These are phyloP conservation scores for Castanopsis chinensis DNA, from an alignment of 306 rosid genomes.

Conservation along the genomic window DNA sequence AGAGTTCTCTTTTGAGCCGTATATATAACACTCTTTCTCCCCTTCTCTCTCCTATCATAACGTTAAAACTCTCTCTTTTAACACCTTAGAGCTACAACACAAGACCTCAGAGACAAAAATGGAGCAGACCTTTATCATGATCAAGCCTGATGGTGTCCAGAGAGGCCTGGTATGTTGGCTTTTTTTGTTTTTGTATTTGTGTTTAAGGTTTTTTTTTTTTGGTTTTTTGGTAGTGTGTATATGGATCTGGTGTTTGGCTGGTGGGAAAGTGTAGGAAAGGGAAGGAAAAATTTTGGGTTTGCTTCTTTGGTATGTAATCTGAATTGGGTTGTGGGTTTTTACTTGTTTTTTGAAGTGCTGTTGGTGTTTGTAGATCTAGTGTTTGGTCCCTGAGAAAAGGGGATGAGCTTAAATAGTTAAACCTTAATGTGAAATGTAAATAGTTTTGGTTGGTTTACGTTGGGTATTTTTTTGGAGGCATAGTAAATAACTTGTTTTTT, in stretches of 20 bases:
- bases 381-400: neutral
- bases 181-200: neutral
- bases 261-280: neutral
- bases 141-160: constrained; percentile 92
- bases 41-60: neutral
- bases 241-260: constrained; percentile 5
- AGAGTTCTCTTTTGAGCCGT: constrained; percentile 10
- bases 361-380: neutral
- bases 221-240: neutral
- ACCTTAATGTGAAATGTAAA: neutral
- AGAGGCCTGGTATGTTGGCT: constrained; percentile 66
- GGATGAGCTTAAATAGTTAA: neutral
- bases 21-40: neutral
- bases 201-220: neutral
- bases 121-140: constrained; percentile 90
- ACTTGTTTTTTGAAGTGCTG: neutral
- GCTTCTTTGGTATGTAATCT: neutral
- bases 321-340: neutral
- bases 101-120: constrained; percentile 21
- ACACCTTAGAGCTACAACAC: neutral
- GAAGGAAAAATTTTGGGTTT: neutral
- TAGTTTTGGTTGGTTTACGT: neutral
- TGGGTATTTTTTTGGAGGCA: too few species aligned
- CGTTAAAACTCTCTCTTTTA: neutral
- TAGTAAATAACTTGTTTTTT: neutral